phyloP scores from a whole-genome alignment of 1,284 basidiomycete species.

The Rhodofomes roseus region DNA sequence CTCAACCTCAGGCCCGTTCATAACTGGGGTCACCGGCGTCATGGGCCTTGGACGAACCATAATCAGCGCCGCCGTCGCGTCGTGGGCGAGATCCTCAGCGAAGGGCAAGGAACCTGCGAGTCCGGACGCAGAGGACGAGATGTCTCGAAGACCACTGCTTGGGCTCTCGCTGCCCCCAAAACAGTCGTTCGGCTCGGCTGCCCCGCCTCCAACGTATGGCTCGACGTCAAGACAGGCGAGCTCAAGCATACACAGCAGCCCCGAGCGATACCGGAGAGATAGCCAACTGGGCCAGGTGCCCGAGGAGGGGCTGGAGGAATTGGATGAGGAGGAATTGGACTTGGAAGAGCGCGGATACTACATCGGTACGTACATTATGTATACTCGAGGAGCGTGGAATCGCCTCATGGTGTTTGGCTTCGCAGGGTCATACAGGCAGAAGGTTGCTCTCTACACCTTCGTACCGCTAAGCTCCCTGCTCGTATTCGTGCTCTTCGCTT shows the following conservation, averaged over 20 bases:
- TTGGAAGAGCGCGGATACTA: constrained; percentile 59
- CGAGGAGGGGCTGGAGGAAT: constrained; percentile 38
- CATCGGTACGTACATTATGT: constrained; percentile 38
- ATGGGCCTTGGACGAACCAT: constrained; percentile 5
- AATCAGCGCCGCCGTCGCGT: constrained; percentile 4
- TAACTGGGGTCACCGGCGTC: not conserved
- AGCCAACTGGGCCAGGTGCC: constrained; percentile 39
- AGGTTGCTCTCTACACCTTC: constrained; percentile 50
- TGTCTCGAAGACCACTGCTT: constrained; percentile 19
- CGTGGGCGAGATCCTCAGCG: not conserved
- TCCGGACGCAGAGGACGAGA: constrained; percentile 8
- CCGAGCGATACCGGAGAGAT: constrained; percentile 34
- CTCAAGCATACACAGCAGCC: constrained; percentile 29
- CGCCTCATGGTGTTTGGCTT: not conserved
- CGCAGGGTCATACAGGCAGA: constrained; percentile 57
- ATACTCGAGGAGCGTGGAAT: not conserved
- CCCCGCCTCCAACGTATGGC: constrained; percentile 12
- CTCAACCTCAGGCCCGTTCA: not conserved
- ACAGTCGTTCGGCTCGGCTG: constrained; percentile 7
- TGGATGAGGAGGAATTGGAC: constrained; percentile 43
- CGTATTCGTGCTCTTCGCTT: constrained; percentile 44
- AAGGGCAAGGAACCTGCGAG: not conserved
- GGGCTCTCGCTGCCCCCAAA: constrained; percentile 5
- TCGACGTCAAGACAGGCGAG: constrained; percentile 12
- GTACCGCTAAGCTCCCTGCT: constrained; percentile 51